phyloP scores from a whole-genome alignment of 106 monocot species.

The Gastrodia elata region DNA sequence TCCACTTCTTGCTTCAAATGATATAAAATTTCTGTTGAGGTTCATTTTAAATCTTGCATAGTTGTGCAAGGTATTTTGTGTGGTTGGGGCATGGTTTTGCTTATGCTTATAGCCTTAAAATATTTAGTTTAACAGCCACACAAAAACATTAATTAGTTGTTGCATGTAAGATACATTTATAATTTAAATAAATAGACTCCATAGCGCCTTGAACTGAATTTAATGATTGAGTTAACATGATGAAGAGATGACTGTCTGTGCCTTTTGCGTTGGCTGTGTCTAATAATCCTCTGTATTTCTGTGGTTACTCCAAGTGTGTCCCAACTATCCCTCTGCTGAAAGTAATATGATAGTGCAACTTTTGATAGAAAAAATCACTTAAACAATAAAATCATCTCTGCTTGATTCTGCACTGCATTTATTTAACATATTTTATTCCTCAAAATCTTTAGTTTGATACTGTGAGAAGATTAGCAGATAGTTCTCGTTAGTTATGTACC shows the following conservation, averaged over 20 bases:
- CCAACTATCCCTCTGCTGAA: background rate
- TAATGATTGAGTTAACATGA: background rate
- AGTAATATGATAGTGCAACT: background rate
- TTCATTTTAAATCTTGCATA: no score
- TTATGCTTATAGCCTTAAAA: no score
- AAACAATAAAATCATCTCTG: background rate
- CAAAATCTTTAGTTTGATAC: constrained; percentile 4
- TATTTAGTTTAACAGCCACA: background rate
- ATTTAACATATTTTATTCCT: background rate
- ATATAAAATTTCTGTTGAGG: no score
- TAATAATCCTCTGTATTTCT: background rate
- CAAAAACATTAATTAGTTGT: background rate
- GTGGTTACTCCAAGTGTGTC: background rate
- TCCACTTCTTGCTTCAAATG: no score
- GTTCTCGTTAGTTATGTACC: background rate
- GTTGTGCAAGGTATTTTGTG: no score
- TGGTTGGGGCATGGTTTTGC: no score
- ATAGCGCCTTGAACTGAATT: background rate
- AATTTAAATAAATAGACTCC: background rate
- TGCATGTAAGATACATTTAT: background rate
- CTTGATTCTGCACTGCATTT: background rate
- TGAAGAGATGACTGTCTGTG: background rate
- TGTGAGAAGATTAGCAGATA: background rate
- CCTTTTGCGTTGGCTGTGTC: background rate
- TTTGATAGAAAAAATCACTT: background rate